Evolutionary conservation across 2,329 filamentous ascomycete species (phyloP).

Genomic region (Pestalotiopsis fici): DNA sequence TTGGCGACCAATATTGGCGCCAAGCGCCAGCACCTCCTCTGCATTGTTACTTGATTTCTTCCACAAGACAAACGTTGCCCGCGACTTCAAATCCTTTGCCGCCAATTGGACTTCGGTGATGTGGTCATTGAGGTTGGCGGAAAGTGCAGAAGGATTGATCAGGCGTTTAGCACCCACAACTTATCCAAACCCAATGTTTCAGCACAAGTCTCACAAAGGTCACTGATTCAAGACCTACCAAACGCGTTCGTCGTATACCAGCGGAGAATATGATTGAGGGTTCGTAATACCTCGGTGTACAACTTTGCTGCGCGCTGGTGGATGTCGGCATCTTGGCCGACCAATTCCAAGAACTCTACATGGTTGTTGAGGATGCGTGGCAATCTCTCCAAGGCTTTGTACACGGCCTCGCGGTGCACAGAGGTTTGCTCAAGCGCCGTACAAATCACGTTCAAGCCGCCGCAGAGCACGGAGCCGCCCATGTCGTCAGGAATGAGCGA

Average conservation of each 20-base stretch:
- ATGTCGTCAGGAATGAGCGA: constrained; percentile 7
- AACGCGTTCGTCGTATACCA: constrained; percentile 8
- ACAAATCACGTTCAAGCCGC: constrained; percentile 9
- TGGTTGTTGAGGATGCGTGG: constrained; percentile 11
- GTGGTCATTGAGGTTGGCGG: constrained; percentile 4
- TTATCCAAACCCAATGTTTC: background rate
- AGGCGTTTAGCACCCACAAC: constrained; percentile 5
- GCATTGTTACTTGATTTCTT: background rate
- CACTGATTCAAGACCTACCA: background rate
- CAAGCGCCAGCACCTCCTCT: background rate
- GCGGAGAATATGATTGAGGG: constrained; percentile 5
- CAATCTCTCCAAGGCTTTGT: constrained; percentile 9
- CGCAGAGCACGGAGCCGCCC: constrained; percentile 1
- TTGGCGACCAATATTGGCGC: background rate
- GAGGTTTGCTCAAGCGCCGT: constrained; percentile 8
- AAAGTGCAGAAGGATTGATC: constrained; percentile 9
- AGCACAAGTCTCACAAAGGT: background rate
- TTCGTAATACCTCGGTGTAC: constrained; percentile 1
- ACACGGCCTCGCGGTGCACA: background rate
- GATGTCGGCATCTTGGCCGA: constrained; percentile 7
- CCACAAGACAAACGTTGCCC: background rate
- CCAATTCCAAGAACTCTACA: background rate
- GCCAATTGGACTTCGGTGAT: constrained; percentile 10
- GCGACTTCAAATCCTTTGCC: background rate
- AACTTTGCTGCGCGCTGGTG: constrained; percentile 7